Percentiles rank a stretch among this genome's conserved stretches.
Conservation (phyloP, 306 rosid genomes). For the Quercus aquifolioides region DNA sequence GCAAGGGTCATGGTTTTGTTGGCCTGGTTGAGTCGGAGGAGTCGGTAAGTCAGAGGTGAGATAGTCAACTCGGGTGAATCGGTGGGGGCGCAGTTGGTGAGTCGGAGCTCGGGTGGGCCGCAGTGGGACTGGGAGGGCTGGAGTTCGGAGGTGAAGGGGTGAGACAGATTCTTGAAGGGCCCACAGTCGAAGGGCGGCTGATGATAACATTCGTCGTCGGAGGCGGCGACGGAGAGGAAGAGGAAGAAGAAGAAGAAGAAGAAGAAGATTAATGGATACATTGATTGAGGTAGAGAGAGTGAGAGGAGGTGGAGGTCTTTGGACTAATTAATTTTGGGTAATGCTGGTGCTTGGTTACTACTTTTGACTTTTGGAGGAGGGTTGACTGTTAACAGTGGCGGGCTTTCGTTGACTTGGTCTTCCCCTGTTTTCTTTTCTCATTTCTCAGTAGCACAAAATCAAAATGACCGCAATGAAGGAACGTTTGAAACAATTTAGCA, state of each 20-base stretch:
- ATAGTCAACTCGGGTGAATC: conserved; percentile 30
- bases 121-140: conserved; percentile 12
- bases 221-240: not conserved
- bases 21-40: conserved; percentile 27
- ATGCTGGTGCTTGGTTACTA: not conserved
- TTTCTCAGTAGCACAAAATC: no score
- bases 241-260: not conserved
- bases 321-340: no score
- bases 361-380: not conserved
- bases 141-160: conserved; percentile 50
- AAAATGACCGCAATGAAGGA: no score
- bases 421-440: not conserved
- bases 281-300: not conserved
- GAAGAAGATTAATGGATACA: no score
- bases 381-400: not conserved
- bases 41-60: conserved; percentile 30
- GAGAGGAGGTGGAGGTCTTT: not conserved
- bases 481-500: no score
- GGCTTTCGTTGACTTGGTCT: not conserved
- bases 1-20: conserved; percentile 31
- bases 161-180: conserved; percentile 28
- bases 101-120: conserved; percentile 21
- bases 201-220: conserved; percentile 20
- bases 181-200: conserved; percentile 49
- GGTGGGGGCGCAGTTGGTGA: conserved; percentile 25